Evolutionary conservation across 2,329 filamentous ascomycete genomes (phyloP), one percentile per base, ranked within the genome.

Genomic region (Dothidotthia symphoricarpi): DNA sequence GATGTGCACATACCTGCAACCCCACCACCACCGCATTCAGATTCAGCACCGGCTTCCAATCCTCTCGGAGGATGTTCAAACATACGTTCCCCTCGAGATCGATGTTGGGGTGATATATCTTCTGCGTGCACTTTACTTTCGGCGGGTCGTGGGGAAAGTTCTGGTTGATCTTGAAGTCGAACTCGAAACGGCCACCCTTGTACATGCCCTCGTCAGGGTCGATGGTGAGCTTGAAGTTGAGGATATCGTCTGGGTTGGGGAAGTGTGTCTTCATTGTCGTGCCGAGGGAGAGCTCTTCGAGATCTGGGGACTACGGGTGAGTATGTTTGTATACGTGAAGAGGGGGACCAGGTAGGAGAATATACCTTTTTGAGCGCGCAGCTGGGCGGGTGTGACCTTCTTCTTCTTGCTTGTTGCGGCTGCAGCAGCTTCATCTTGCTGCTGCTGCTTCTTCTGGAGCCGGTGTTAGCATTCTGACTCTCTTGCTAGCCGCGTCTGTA

Each of bases 51-150:
- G 93, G 93, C 75, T 97, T 98, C 93, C 93, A 98, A 73, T 98
- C 93, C 72, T 98, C 93, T 46, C 93, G 77, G 61, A 98, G 70
- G 59, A 98, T 98, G 68, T 98, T 98, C 61, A 98, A 72, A 74
- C 93, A 98, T 47, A 98, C 90, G 65, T 98, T 98, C 55, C 93
- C 93, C 66, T 97, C 88, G 27, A 95, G 78, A 63, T 98, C 93
- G 65, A 98, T 98, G 69, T 98, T 98, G 5, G 93, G 93, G 67
- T 98, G 93, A 73, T 98, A 98, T 59, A 98, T 97, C 76, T 95
- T 97, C 71, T 98, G 88, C 55, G 83, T 86, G 73, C 93, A 97
- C 63, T 87, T 93, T 56, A 98, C 93, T 72, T 97, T 97, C 14
- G 93, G 93, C 47, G 93, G 90, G 67, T 97, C 90, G 72, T 97